A percentile compares a stretch with the other conserved stretches of the same genome.
phyloP scores from a whole-genome alignment of 2,329 filamentous ascomycete genomes.

The Colletotrichum graminicola region DNA sequence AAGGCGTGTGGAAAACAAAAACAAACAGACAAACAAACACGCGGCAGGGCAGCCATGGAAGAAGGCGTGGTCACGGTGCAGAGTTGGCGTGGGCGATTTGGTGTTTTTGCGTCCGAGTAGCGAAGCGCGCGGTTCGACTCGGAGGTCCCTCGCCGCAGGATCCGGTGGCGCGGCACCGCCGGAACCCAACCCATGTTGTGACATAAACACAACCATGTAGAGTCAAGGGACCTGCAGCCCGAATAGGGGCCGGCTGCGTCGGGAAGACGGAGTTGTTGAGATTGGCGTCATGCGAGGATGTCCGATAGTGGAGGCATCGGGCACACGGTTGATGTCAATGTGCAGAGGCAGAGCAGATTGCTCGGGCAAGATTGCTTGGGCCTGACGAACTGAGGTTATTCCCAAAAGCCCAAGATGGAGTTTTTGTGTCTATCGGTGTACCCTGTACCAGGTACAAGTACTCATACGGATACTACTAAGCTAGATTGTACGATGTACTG shows the following conservation, averaged over 20 bases:
- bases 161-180: conserved; percentile 10
- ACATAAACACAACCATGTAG: too few species aligned
- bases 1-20: not conserved
- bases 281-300: not conserved
- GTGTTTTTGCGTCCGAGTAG: too few species aligned
- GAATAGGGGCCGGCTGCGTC: not conserved
- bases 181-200: too few species aligned
- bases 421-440: too few species aligned
- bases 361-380: not conserved
- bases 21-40: too few species aligned
- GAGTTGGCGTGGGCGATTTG: too few species aligned
- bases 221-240: not conserved
- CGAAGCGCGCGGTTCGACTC: not conserved
- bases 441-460: too few species aligned
- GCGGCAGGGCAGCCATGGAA: too few species aligned
- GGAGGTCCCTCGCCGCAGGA: conserved; percentile 19
- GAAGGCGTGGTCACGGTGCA: not conserved
- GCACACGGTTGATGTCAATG: not conserved
- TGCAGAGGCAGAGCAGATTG: not conserved
- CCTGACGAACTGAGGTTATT: conserved; percentile 16
- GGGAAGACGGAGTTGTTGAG: not conserved
- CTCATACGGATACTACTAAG: too few species aligned
- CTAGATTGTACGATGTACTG: too few species aligned
- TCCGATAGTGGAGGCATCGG: not conserved
- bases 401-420: not conserved